Base-by-base conservation (phyloP, 139 green algal species). In the Chlorella vulgaris region DNA sequence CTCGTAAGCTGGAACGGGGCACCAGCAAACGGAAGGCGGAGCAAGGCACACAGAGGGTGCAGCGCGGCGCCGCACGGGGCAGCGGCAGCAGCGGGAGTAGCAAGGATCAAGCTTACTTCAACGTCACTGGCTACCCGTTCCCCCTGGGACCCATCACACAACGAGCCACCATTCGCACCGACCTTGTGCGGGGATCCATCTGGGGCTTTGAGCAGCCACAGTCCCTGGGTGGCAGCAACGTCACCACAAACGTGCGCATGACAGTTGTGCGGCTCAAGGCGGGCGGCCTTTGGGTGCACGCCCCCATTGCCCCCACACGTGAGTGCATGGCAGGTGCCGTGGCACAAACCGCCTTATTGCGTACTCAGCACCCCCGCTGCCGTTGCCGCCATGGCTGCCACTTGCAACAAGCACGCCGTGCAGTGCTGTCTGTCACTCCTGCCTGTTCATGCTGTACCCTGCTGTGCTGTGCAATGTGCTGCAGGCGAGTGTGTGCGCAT, bases 151-250 rank as follows among this genome's bases (percentile, higher is more conserved):
- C 38, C 87, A 92, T 77, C 88, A 95, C 61, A 21, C 31, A 81
- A 35, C 80, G 86, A 7, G 63, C 73, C 24, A 90, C 86, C 31
- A 86, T 90, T 15, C 67, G 80, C 28, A 81, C 74, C 13, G 86
- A 90, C 88, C 75, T 97, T 24, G 90, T 93, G 42, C 84, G 80
- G 24, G 90, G 74, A 40, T 69, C 29, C n/a, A 87, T 97, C n/a
- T 98, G 94, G 94, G 88, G 84, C 1, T 98, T 98, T 85, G 94
- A 98, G 78, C 94, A 98, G 89, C 92, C 93, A 15, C 92, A 94
- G 71, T 74, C 81, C 4, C 80, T 96, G 47, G 92, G 90, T 22
- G 76, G 90, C 42, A 93, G 90, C 81, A 87, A 91, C 65, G 92
- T 97, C 21, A 91, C 89, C 83, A 96, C 92, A 26, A 95, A 93